Evolutionary conservation across 106 monocot species (phyloP), one percentile per base, ranked within the genome.

Genomic region (Apostasia shenzhenica): DNA sequence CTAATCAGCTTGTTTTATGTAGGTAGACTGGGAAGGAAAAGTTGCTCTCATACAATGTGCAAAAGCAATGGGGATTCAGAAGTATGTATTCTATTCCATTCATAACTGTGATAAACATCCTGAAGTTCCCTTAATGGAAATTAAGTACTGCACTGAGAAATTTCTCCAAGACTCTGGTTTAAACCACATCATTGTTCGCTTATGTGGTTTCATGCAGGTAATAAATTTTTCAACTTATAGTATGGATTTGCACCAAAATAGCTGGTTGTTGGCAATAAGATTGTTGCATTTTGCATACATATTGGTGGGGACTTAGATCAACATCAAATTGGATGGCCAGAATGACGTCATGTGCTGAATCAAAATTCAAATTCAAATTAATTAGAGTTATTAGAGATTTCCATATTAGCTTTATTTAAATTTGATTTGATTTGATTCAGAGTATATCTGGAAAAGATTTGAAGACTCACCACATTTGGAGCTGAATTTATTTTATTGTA

Each of bases 21-120:
- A 95, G 95, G 97, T 97, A 81, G 97, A 97, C 69, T 97, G 97
- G 97, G 89, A 97, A 90, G 97, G 92, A 68, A 97, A 97, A 72
- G 97, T 97, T 78, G 89, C 97, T 70, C 80, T 97, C 26, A 92
- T 97, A 79, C 97, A 97, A 73, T 92, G 97, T 78, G 97, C 97
- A 68, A 92, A 92, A 72, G 92, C 92, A 49, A 97, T 97, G 92
- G 89, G 89, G 49, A 92, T 97, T 56, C 92, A 97, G 67, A 97
- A 97, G 61, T 97, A 82, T 72, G 79, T 97, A 47, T 97, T 97
- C 69, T 97, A 89, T 77, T 97, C 97, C 59, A 97, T 97, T 66
- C 97, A 97, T 81, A 90, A 97, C 62, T 97, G 97, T 81, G 97
- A 97, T 66, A 89, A 87, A 69, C 89, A 97, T 73, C 97, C 92